phyloP scores from a whole-genome alignment of 1,139 yeast species.

The Lodderomyces pseudojiufengensis region DNA sequence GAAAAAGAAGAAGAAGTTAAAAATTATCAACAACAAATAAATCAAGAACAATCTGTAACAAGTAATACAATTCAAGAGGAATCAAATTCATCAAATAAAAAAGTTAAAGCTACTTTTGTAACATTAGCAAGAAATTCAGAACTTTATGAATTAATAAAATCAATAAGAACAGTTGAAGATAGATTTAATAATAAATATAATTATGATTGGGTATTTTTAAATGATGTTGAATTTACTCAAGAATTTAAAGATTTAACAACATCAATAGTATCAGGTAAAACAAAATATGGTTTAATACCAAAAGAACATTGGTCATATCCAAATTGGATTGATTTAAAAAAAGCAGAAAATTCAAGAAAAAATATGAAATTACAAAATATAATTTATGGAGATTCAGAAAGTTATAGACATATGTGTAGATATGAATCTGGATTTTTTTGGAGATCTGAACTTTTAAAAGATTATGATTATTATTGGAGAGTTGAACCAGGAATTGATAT shows the following conservation, averaged over 20 bases:
- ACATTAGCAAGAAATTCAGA: slow-evolving; percentile 63
- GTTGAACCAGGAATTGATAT: slow-evolving; percentile 66
- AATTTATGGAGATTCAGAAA: slow-evolving; percentile 59
- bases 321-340: slow-evolving; percentile 57
- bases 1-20: background rate
- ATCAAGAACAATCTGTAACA: background rate
- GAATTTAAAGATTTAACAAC: slow-evolving; percentile 51
- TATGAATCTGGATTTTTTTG: slow-evolving; percentile 67
- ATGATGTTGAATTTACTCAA: slow-evolving; percentile 56
- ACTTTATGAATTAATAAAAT: slow-evolving; percentile 55
- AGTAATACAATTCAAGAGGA: background rate
- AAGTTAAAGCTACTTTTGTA: slow-evolving; percentile 60
- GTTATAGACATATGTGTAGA: slow-evolving; percentile 77
- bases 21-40: background rate
- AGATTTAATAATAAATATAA: slow-evolving; percentile 63
- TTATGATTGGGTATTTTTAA: slow-evolving; percentile 80
- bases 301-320: slow-evolving; percentile 72
- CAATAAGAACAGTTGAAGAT: slow-evolving; percentile 69
- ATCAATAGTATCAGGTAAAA: slow-evolving; percentile 55
- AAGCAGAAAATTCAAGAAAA: slow-evolving; percentile 48
- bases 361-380: slow-evolving; percentile 48
- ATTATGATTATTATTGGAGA: slow-evolving; percentile 68
- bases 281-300: slow-evolving; percentile 60
- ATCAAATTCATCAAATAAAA: slow-evolving; percentile 13
- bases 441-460: slow-evolving; percentile 48